phyloP scores from a whole-genome alignment of 2,329 filamentous ascomycete genomes.

The Verticillium longisporum region DNA sequence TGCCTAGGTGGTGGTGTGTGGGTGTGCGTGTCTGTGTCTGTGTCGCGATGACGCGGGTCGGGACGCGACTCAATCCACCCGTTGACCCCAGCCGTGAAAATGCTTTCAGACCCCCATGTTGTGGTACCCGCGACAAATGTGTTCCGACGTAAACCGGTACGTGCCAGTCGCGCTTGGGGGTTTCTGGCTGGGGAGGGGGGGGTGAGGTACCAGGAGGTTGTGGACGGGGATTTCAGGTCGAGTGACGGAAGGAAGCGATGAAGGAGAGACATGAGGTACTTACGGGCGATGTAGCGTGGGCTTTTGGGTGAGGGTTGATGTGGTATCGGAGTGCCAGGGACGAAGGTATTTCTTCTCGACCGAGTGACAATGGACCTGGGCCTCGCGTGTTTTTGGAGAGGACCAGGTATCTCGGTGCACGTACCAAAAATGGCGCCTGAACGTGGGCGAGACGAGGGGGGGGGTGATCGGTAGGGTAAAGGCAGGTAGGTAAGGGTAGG shows the following conservation, averaged over 20 bases:
- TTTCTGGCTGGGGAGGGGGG: not conserved
- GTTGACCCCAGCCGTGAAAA: not conserved
- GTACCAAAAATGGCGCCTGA: not conserved
- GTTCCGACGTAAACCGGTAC: conserved; percentile 1
- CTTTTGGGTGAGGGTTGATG: conserved; percentile 13
- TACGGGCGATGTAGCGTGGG: conserved; percentile 24
- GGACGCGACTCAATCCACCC: not conserved
- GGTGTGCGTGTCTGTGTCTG: not conserved
- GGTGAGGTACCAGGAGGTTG: not conserved
- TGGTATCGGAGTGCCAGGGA: conserved; percentile 10
- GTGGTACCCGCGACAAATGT: conserved; percentile 3
- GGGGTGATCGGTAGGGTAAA: too few species aligned
- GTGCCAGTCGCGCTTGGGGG: not conserved
- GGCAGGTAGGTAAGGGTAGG: not conserved
- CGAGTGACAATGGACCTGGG: not conserved
- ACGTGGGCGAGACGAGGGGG: not conserved
- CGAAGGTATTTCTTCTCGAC: not conserved
- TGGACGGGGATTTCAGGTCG: not conserved
- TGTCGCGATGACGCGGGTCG: not conserved
- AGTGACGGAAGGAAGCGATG: conserved; percentile 8
- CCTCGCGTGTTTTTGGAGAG: not conserved
- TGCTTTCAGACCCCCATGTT: not conserved
- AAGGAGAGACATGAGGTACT: conserved; percentile 20
- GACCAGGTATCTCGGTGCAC: not conserved
- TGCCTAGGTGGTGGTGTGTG: not conserved